phyloP scores from a whole-genome alignment of 108 stramenopile genomes.

The Halocafeteria seosinensis region DNA sequence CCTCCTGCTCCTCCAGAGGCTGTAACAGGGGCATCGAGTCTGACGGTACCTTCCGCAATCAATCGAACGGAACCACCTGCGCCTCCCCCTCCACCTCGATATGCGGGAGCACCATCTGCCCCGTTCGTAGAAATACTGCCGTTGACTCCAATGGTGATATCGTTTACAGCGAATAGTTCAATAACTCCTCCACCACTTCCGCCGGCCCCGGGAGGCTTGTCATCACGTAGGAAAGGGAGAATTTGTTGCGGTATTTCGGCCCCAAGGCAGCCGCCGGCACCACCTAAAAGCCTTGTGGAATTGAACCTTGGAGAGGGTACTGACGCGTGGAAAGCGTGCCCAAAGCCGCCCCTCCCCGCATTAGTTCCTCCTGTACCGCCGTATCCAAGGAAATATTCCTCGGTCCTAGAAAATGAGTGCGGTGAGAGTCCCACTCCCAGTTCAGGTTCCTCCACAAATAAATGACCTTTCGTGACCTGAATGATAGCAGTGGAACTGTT shows the following conservation, averaged over 20 bases:
- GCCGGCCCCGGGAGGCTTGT: slow-evolving; percentile 57
- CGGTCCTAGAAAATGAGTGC: no score
- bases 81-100: slow-evolving; percentile 55
- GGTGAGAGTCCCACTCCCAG: no score
- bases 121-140: slow-evolving; percentile 41
- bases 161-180: slow-evolving; percentile 71
- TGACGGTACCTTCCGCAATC: slow-evolving; percentile 42
- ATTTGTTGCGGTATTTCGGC: slow-evolving; percentile 5
- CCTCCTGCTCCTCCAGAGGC: slow-evolving; percentile 54
- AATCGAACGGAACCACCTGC: slow-evolving; percentile 49
- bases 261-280: slow-evolving; percentile 27
- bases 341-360: slow-evolving; percentile 1
- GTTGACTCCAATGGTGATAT: slow-evolving; percentile 41
- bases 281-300: slow-evolving; percentile 22
- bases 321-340: slow-evolving; percentile 4
- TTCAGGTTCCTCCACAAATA: no score
- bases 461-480: no score
- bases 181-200: slow-evolving; percentile 70
- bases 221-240: not conserved
- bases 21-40: slow-evolving; percentile 20
- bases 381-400: no score
- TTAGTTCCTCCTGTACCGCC: slow-evolving; percentile 24
- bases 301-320: slow-evolving; percentile 3
- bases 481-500: no score
- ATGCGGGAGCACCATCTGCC: slow-evolving; percentile 33